Evolutionary conservation across 257 asterid species (phyloP), one percentile per base, ranked within the genome.

Genomic region (Gentiana dahurica): DNA sequence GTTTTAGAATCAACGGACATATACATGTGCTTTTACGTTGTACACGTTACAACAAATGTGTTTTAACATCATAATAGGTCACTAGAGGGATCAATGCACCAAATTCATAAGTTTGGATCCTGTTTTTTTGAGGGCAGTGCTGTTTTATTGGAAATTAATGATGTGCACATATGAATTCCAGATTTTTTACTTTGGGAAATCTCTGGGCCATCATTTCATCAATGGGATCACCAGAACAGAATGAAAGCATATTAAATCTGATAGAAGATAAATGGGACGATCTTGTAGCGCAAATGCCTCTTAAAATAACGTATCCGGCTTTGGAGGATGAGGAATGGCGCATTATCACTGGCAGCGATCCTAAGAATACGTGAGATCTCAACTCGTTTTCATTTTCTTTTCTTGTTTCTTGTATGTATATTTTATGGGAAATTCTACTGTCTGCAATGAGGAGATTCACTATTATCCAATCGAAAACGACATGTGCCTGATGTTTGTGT

Each of bases 81-180:
- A 24, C 24, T 24, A 24, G 24, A 24, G 24, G 24, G 24, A 24
- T 24, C 24, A 24, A 0, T 24, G 24, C 24, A 24, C 24, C 24
- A 24, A 24, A 24, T 24, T 24, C 24, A 24, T 0, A 24, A 24
- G 24, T 24, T 24, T 24, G 24, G 24, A 24, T 24, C 24, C 24
- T 24, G 24, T 24, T 24, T 24, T 24, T 24, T 24, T 24, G 0
- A 24, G 24, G 24, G 24, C 24, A 0, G 24, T 24, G 81, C 51
- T 71, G 71, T 64, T 60, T 71, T 61, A 61, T 68, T 6, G 75
- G 81, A 53, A 75, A 71, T 52, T 49, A 71, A 49, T 77, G 71
- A 37, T 77, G 77, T 48, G 77, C 81, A 54, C 81, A 75, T 52
- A 71, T 75, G 81, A 77, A 75, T 61, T 71, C 71, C 54, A 64